Base-by-base conservation (phyloP, 2,329 filamentous ascomycete genomes). In the Sporothrix luriei region DNA sequence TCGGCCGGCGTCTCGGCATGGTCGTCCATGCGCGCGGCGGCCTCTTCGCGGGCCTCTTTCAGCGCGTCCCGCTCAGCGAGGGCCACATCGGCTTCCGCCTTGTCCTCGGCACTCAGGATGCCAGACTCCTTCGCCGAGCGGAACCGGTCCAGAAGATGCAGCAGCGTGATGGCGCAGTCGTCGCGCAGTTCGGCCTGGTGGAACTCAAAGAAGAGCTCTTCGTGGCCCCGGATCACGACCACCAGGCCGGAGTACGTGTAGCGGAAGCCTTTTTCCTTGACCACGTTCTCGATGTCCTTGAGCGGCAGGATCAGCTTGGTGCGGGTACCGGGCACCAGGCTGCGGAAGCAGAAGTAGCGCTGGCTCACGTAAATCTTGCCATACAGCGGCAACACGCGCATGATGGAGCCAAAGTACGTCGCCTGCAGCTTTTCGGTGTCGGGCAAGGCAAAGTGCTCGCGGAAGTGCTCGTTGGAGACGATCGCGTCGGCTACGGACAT, bases 131-230 rank as follows among this genome's bases (percentile, higher is more conserved):
- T 84, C 55, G 95, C 82, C 69, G 88, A 91, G 49, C 88, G 88
- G 4, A 87, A 85, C 5, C 88, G 88, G 74, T 97, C 93, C 0
- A 98, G 82, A 68, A 87, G 88, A 70, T 91, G 90, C 51, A 96
- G 84, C 21, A 97, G 79, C 5, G 91, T 96, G 40, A 97, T 87
- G 2, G 91, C 88, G 76, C 94, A 97, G 78, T 98, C 94, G 76
- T 99, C 94, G 68, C 95, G 89, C 70, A 90, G 84, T 46, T 93
- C 93, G 1, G 86, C 83, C 62, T 89, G 86, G 67, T 87, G 86
- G 76, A 98, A 98, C 78, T 99, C 94, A 76, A 99, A 98, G 79
- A 98, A 98, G 0, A 99, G 82, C 79, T 98, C 95, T 78, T 98
- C 95, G 72, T 97, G 93, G 0, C 94, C 95, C 68, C 91, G 89